These are phyloP conservation scores for Hypocreales sp. DNA, from an alignment of 2,329 filamentous ascomycete genomes.

Conservation along the genomic window DNA sequence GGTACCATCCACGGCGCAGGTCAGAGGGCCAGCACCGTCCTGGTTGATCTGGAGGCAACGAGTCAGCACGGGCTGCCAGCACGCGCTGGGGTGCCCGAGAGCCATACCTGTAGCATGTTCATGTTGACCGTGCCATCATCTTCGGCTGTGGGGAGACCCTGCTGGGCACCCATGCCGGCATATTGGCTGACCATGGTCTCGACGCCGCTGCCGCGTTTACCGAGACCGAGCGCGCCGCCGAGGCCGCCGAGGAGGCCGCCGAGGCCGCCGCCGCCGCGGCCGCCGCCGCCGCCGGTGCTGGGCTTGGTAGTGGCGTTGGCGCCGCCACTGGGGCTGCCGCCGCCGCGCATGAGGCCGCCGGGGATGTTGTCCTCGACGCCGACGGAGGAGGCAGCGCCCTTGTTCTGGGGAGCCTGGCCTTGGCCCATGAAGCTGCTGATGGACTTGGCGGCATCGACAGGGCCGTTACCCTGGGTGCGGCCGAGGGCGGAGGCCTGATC, in stretches of 20 bases:
- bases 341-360: constrained; percentile 6
- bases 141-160: constrained; percentile 42
- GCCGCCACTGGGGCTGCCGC: not conserved
- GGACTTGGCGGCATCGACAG: constrained; percentile 40
- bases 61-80: too few species aligned
- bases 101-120: too few species aligned
- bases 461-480: constrained; percentile 43
- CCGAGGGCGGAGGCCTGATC: constrained; percentile 42
- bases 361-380: constrained; percentile 29
- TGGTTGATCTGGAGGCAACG: constrained; percentile 54
- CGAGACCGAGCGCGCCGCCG: constrained; percentile 1
- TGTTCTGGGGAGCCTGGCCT: constrained; percentile 21
- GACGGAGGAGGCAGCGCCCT: constrained; percentile 19
- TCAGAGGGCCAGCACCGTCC: constrained; percentile 50
- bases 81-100: too few species aligned
- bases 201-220: constrained; percentile 9
- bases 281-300: constrained; percentile 1
- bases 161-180: constrained; percentile 34
- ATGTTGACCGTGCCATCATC: constrained; percentile 46
- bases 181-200: constrained; percentile 39
- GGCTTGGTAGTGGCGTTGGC: not conserved
- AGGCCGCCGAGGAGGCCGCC: constrained; percentile 4
- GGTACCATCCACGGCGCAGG: constrained; percentile 43
- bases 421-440: constrained; percentile 44
- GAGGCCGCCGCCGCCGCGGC: constrained; percentile 1